Conservation (phyloP, 164 flowering plant species). For the Annona squamosa region DNA sequence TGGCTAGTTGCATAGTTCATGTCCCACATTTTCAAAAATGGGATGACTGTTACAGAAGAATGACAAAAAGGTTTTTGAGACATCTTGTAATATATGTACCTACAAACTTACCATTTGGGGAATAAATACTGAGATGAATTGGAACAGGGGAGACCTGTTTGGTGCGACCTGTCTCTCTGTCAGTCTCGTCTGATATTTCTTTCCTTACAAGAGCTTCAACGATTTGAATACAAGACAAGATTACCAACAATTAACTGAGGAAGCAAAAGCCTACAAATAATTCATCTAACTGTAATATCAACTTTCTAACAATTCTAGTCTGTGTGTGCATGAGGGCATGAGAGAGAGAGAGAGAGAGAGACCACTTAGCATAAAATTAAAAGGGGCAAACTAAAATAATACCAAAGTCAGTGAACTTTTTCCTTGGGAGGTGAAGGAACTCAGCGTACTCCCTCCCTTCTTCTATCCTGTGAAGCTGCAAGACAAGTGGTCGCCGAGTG, state of each 20-base stretch:
- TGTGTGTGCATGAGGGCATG: no score
- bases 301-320: no score
- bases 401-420: constrained; percentile 84
- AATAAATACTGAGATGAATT: constrained; percentile 86
- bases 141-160: constrained; percentile 80
- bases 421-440: constrained; percentile 76
- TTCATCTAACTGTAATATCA: background rate
- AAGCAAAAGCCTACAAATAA: background rate
- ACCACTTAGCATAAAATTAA: no score
- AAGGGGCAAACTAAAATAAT: background rate
- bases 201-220: constrained; percentile 81
- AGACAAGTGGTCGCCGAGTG: constrained; percentile 83
- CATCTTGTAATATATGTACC: background rate
- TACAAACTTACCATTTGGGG: constrained; percentile 64
- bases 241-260: background rate
- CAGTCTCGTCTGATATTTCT: constrained; percentile 94
- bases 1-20: background rate
- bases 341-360: no score
- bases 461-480: constrained; percentile 80
- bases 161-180: constrained; percentile 81
- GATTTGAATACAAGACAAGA: background rate
- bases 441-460: constrained; percentile 92
- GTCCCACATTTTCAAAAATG: background rate
- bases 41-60: background rate
- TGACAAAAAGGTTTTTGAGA: background rate